Percentiles rank a stretch among this genome's conserved stretches.
Conservation (phyloP, 2,329 filamentous ascomycete species). For the Penicillium sp. region DNA sequence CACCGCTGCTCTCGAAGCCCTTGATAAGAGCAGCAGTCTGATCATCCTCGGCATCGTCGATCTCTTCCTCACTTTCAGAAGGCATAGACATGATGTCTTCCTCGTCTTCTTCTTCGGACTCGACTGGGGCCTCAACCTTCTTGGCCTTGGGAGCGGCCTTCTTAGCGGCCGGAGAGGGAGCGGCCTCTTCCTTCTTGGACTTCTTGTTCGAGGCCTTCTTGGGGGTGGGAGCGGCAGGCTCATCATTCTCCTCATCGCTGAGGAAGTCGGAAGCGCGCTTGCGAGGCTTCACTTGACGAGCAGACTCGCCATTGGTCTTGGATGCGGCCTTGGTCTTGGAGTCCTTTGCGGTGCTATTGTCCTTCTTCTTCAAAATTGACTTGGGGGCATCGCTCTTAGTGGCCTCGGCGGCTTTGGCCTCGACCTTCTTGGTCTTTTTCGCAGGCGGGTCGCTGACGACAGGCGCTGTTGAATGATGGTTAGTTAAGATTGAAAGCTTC, state of each 20-base stretch:
- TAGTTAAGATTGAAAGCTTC: slow-evolving; percentile 7
- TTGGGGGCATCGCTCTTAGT: slow-evolving; percentile 29
- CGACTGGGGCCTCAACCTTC: slow-evolving; percentile 43
- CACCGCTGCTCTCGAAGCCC: slow-evolving; percentile 56
- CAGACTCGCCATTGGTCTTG: slow-evolving; percentile 35
- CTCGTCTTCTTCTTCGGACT: slow-evolving; percentile 35
- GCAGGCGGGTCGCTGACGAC: slow-evolving; percentile 49
- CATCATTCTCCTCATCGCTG: slow-evolving; percentile 40
- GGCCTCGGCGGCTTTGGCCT: slow-evolving; percentile 31
- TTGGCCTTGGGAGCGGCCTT: slow-evolving; percentile 42
- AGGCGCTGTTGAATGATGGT: slow-evolving; percentile 33
- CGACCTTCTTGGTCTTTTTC: slow-evolving; percentile 59
- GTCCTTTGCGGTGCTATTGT: slow-evolving; percentile 21
- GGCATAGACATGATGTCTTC: slow-evolving; percentile 16
- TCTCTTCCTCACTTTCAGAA: slow-evolving; percentile 26
- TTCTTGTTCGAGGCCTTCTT: slow-evolving; percentile 51
- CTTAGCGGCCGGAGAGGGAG: slow-evolving; percentile 30
- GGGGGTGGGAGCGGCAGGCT: slow-evolving; percentile 24
- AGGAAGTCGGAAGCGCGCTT: slow-evolving; percentile 51
- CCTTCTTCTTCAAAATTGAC: slow-evolving; percentile 34
- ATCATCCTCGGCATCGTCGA: slow-evolving; percentile 45
- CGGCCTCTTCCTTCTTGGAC: slow-evolving; percentile 32
- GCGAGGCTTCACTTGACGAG: slow-evolving; percentile 42
- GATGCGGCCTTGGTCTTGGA: slow-evolving; percentile 30
- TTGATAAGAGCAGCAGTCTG: slow-evolving; percentile 54